Evolutionary conservation across 2,329 filamentous ascomycete genomes (phyloP).

Genomic region (Diaporthe batatas): DNA sequence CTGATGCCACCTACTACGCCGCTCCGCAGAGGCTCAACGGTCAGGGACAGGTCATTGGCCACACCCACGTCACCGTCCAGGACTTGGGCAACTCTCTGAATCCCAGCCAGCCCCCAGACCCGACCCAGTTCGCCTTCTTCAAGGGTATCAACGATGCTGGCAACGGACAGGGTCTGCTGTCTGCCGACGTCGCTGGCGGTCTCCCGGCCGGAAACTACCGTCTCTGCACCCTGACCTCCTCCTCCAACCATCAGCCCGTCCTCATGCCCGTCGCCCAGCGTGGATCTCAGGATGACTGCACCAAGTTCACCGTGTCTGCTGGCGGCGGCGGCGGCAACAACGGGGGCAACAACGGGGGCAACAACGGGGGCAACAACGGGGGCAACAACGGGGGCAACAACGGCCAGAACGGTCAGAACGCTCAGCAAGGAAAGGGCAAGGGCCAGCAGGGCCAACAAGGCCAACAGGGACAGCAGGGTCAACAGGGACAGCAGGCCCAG

Average conservation of each 20-base stretch:
- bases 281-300: slow-evolving; percentile 57
- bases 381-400: background rate
- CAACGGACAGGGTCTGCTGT: slow-evolving; percentile 51
- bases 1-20: slow-evolving; percentile 70
- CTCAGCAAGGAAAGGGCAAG: background rate
- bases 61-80: slow-evolving; percentile 72
- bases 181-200: slow-evolving; percentile 50
- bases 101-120: slow-evolving; percentile 65
- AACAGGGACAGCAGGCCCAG: background rate
- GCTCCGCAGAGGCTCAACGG: slow-evolving; percentile 67
- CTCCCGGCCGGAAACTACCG: slow-evolving; percentile 55
- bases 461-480: background rate
- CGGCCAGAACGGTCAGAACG: slow-evolving; percentile 33
- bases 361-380: slow-evolving; percentile 41
- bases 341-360: slow-evolving; percentile 42
- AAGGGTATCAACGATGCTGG: slow-evolving; percentile 53
- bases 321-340: slow-evolving; percentile 38
- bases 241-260: slow-evolving; percentile 56
- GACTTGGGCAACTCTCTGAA: slow-evolving; percentile 65
- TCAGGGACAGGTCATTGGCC: slow-evolving; percentile 66
- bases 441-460: background rate
- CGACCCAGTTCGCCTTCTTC: slow-evolving; percentile 58
- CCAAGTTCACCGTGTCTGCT: slow-evolving; percentile 52
- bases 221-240: slow-evolving; percentile 54
- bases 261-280: slow-evolving; percentile 56